These are phyloP conservation scores for Aspergillus transmontanensis DNA, from an alignment of 2,329 filamentous ascomycete species.

Conservation along the genomic window DNA sequence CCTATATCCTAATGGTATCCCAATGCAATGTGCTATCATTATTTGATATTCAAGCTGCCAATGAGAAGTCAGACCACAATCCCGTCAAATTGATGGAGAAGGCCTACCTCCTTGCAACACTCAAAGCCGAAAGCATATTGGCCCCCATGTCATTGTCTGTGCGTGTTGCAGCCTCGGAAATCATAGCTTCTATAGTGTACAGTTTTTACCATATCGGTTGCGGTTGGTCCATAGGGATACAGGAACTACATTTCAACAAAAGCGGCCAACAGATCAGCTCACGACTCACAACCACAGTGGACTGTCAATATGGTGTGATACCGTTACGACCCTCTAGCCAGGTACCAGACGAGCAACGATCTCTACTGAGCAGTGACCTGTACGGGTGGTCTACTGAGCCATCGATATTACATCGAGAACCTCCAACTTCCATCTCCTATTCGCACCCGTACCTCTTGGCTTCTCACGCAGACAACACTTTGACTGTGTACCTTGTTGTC, in stretches of 20 bases:
- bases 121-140: conserved; percentile 78
- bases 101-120: conserved; percentile 68
- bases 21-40: conserved; percentile 72
- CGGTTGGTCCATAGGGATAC: conserved; percentile 89
- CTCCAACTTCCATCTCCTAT: conserved; percentile 68
- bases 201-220: conserved; percentile 73
- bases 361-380: conserved; percentile 22
- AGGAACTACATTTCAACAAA: conserved; percentile 73
- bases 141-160: conserved; percentile 82
- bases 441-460: conserved; percentile 84
- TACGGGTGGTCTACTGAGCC: conserved; percentile 22
- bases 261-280: conserved; percentile 46
- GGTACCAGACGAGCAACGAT: conserved; percentile 13
- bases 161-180: conserved; percentile 63
- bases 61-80: conserved; percentile 6
- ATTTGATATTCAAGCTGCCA: conserved; percentile 61
- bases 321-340: conserved; percentile 13
- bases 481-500: conserved; percentile 78
- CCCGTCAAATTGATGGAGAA: conserved; percentile 18
- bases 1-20: conserved; percentile 79
- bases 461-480: conserved; percentile 82
- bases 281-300: conserved; percentile 42
- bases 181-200: conserved; percentile 85
- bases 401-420: conserved; percentile 41
- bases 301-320: conserved; percentile 39